Conservation (phyloP, 192 early-diverging fungal species). For the Gonapodya prolifera region DNA sequence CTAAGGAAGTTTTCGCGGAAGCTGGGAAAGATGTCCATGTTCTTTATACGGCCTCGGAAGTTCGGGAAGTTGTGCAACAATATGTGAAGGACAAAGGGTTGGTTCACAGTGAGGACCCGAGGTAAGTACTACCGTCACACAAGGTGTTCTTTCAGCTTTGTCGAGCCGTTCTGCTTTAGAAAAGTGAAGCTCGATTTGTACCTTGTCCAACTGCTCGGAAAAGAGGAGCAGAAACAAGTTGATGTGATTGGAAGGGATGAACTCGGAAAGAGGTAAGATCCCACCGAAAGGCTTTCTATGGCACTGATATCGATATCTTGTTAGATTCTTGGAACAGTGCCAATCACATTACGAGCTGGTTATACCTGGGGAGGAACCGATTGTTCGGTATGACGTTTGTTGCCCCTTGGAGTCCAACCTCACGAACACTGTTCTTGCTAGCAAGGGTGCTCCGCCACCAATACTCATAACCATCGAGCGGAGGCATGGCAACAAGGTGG, state of each 20-base stretch:
- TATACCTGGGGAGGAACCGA: constrained; percentile 28
- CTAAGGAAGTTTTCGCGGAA: neutral
- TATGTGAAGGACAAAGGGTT: constrained; percentile 53
- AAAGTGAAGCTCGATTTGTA: constrained; percentile 51
- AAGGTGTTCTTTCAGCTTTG: neutral
- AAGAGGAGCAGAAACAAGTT: constrained; percentile 49
- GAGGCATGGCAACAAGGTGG: constrained; percentile 46
- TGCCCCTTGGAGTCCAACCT: constrained; percentile 2
- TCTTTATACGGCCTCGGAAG: constrained; percentile 43
- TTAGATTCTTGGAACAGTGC: constrained; percentile 31
- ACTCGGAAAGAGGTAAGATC: constrained; percentile 13
- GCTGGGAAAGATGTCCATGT: constrained; percentile 14
- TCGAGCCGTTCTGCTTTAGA: constrained; percentile 10
- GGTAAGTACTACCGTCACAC: neutral
- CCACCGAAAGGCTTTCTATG: neutral
- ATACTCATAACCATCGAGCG: constrained; percentile 42
- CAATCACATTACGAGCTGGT: constrained; percentile 33
- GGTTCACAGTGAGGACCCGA: constrained; percentile 35
- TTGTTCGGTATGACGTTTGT: constrained; percentile 17
- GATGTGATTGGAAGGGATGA: constrained; percentile 41
- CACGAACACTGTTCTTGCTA: neutral
- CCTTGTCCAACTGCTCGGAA: constrained; percentile 51
- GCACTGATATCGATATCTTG: neutral
- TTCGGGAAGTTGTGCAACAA: constrained; percentile 38
- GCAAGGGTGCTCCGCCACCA: constrained; percentile 31